These are phyloP conservation scores for Silene vulgaris DNA, from an alignment of 179 eudicot species.

Conservation along the genomic window DNA sequence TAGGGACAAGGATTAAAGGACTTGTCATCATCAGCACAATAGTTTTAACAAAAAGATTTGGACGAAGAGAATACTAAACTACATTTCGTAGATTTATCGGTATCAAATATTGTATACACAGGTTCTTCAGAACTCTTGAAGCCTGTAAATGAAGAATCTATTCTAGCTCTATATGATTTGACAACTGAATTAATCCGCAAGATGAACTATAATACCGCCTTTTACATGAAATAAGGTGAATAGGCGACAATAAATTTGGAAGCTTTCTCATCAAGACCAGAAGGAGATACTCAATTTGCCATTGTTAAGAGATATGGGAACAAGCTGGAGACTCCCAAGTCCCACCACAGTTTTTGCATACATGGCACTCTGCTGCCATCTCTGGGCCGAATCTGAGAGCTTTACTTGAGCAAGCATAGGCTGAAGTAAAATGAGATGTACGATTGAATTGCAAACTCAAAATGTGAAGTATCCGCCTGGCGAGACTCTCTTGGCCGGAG, in stretches of 20 bases:
- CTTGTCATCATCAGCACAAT: no score
- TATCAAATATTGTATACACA: not conserved
- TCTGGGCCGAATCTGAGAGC: no score
- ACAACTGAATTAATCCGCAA: no score
- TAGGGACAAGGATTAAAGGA: no score
- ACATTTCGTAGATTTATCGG: no score
- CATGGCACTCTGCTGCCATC: no score
- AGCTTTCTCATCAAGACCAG: not conserved
- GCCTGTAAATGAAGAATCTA: not conserved
- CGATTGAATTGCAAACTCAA: conserved; percentile 10
- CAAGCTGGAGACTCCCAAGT: no score
- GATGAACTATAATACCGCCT: not conserved
- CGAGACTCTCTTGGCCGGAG: conserved; percentile 3
- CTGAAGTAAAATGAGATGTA: conserved; percentile 20
- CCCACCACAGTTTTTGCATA: no score
- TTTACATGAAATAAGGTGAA: not conserved
- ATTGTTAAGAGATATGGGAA: not conserved
- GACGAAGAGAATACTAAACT: no score
- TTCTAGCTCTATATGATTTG: not conserved
- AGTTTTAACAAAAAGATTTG: no score
- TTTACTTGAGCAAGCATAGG: no score
- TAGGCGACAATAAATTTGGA: not conserved
- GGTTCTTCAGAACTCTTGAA: not conserved
- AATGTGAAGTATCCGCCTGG: conserved; percentile 4
- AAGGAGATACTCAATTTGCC: not conserved